Conservation (phyloP, 192 early-diverging fungal species). For the Phlyctochytrium arcticum region DNA sequence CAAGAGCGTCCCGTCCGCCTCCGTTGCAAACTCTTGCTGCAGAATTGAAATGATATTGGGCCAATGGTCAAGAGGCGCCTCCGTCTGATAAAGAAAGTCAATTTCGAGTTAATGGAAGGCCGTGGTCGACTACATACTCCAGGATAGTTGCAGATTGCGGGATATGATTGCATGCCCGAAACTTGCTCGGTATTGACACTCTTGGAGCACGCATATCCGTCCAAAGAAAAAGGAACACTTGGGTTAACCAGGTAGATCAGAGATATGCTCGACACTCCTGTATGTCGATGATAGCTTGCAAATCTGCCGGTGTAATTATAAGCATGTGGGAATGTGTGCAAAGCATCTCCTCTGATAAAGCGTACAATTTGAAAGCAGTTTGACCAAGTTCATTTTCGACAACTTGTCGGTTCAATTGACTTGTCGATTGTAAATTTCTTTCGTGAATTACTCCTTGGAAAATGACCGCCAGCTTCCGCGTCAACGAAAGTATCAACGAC, state of each 20-base stretch:
- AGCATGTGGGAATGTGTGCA: too few species aligned
- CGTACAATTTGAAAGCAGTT: too few species aligned
- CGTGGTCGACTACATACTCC: conserved; percentile 4
- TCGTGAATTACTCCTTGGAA: too few species aligned
- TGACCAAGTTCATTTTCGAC: too few species aligned
- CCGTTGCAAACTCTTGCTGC: conserved; percentile 13
- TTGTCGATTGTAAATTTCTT: too few species aligned
- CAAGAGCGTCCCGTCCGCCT: too few species aligned
- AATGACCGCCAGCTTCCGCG: too few species aligned
- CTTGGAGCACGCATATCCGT: conserved; percentile 20
- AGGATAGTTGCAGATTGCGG: conserved; percentile 18
- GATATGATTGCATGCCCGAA: conserved; percentile 20
- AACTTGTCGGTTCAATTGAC: too few species aligned
- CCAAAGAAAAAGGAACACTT: conserved; percentile 6
- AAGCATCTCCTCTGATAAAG: too few species aligned
- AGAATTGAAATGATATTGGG: conserved; percentile 28
- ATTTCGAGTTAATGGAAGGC: too few species aligned
- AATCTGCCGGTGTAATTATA: neutral
- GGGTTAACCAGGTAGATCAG: conserved; percentile 20
- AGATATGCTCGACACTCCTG: conserved; percentile 10
- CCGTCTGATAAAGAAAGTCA: too few species aligned
- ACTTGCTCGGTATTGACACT: neutral
- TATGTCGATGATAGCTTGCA: neutral
- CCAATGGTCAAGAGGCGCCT: conserved; percentile 22
- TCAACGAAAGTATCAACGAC: too few species aligned